Evolutionary conservation across 768 basidiomycete species (phyloP).

Genomic region (Xanthoconium purpureum): DNA sequence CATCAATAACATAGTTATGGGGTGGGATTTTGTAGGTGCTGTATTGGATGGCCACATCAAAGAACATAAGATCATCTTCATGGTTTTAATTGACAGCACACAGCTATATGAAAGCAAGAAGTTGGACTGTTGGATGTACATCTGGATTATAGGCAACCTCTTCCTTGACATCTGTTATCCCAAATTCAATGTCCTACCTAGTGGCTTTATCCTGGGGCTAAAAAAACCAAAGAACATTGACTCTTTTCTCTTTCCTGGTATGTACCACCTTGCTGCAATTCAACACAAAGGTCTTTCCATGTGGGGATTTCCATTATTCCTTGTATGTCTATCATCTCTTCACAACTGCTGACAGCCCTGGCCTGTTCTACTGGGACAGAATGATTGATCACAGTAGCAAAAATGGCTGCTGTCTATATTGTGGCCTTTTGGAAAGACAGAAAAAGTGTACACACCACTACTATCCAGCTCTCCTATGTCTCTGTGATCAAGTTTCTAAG

Average conservation of each 20-base stretch:
- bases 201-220: not conserved
- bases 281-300: not conserved
- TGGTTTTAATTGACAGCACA: not conserved
- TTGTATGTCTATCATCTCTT: not conserved
- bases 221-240: not conserved
- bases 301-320: not conserved
- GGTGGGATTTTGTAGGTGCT: not conserved
- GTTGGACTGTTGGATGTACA: not conserved
- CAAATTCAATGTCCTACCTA: not conserved
- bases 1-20: not conserved
- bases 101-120: not conserved
- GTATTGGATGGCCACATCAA: not conserved
- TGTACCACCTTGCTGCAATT: not conserved
- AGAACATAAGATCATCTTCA: not conserved
- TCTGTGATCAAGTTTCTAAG: conserved; percentile 23
- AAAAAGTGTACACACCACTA: conserved; percentile 29
- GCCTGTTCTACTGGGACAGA: not conserved
- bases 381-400: not conserved
- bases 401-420: conserved; percentile 18
- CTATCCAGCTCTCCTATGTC: conserved; percentile 32
- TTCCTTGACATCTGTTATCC: not conserved
- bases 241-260: not conserved
- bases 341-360: not conserved
- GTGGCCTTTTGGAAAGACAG: conserved; percentile 15
- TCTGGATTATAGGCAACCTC: not conserved